These are phyloP conservation scores for Acanthamoeba healyi DNA, from an alignment of 208 protist species.

Conservation along the genomic window DNA sequence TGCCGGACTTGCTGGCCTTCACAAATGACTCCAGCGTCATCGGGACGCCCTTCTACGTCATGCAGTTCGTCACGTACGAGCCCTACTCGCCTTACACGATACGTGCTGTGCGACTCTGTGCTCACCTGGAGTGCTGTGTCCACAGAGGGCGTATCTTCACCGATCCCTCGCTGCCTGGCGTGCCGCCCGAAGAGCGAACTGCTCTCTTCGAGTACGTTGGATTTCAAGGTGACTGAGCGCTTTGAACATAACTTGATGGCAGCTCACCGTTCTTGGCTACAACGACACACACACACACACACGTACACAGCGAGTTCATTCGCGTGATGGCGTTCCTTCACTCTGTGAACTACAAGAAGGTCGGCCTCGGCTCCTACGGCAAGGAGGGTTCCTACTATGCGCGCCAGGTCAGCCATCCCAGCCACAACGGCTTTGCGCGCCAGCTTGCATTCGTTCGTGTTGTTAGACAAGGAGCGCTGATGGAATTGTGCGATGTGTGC, in stretches of 20 bases:
- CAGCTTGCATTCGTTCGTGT: no score
- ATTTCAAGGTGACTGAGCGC: no score
- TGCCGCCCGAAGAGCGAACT: background rate
- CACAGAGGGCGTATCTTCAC: slow-evolving; percentile 29
- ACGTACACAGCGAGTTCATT: slow-evolving; percentile 22
- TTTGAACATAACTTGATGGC: no score
- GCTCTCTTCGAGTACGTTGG: background rate
- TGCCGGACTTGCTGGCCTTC: slow-evolving; percentile 84
- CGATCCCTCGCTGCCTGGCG: background rate
- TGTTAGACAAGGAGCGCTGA: no score
- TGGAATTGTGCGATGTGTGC: no score
- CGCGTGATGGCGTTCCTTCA: slow-evolving; percentile 76
- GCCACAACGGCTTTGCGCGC: no score
- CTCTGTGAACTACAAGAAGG: slow-evolving; percentile 73
- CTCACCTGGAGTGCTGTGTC: background rate
- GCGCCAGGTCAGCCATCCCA: slow-evolving; percentile 49
- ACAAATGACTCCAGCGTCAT: slow-evolving; percentile 89
- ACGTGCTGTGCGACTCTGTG: background rate
- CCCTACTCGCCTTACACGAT: background rate
- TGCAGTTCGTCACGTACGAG: slow-evolving; percentile 79
- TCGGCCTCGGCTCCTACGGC: slow-evolving; percentile 80
- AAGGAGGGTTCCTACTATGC: slow-evolving; percentile 59
- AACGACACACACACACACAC: background rate
- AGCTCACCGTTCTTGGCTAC: no score
- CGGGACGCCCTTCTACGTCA: slow-evolving; percentile 91